Base-by-base conservation (phyloP, 257 asterid species). In the Henckelia pumila region DNA sequence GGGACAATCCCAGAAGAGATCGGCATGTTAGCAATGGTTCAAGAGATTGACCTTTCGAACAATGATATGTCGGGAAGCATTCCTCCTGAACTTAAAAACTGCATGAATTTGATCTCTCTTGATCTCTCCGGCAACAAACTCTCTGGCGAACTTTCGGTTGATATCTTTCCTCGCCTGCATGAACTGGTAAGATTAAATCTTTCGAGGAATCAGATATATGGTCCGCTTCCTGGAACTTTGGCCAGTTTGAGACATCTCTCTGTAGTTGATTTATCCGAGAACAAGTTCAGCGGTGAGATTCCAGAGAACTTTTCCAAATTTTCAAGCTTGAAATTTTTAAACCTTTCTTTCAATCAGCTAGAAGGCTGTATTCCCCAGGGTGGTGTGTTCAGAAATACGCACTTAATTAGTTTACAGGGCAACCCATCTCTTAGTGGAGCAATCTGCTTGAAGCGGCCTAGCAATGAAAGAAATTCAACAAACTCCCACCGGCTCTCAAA, bases 341-440 rank as follows among this genome's bases (percentile, higher is more conserved):
- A 91, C 73, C 89, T 89, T 69, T 87, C 98, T 28, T 84, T 76
- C 85, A 92, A 92, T 70, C 67, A 64, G 66, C 95, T 92, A 11
- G 83, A 84, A 68, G 96, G 98, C 9, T 84, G 1, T 49, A 81
- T 85, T 68, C 96, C 95, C 7, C 74, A 73, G 47, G 61, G 50
- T 9, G 92, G 95, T 30, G 33, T 82, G 40, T 84, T 89, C 69
- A 29, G 40, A 29, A 73, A 73, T 53, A 65, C 73, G 32, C 69
- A 29, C 44, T 50, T 70, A 21, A 24, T 67, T 6, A 70, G 71
- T 77, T 67, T 92, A 37, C 67, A 67, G 44, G 98, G 95, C 22
- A 91, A 91, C 74, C 74, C 79, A 60, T 75, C 69, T 58, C 95
- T 91, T 8, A 86, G 95, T 61, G 96, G 97, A 55, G 25, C 71